phyloP scores from a whole-genome alignment of 1,284 basidiomycete genomes.

The Leccinum pachyderme region DNA sequence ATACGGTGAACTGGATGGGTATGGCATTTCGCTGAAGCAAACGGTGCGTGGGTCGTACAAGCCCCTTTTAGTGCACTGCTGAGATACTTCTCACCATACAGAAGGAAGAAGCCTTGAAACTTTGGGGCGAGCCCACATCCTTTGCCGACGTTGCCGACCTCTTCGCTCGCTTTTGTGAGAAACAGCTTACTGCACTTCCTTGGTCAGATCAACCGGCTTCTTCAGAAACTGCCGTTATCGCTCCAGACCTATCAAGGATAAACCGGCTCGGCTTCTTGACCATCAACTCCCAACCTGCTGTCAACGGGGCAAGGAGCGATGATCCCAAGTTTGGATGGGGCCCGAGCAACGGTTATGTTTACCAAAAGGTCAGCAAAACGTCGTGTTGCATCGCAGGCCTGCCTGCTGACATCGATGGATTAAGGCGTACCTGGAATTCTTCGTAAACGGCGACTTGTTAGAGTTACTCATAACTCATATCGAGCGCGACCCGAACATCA shows the following conservation, averaged over 20 bases:
- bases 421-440: constrained; percentile 97
- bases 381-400: neutral
- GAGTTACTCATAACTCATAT: constrained; percentile 80
- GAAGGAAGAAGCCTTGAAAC: constrained; percentile 80
- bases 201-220: constrained; percentile 94
- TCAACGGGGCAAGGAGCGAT: constrained; percentile 87
- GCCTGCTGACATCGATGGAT: neutral
- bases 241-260: constrained; percentile 76
- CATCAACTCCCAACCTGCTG: constrained; percentile 98
- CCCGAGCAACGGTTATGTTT: constrained; percentile 91
- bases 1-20: constrained; percentile 96
- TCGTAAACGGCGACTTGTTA: constrained; percentile 76
- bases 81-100: constrained; percentile 31
- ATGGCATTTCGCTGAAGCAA: constrained; percentile 85
- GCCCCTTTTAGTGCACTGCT: neutral
- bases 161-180: constrained; percentile 80
- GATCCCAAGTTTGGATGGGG: constrained; percentile 94
- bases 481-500: constrained; percentile 87
- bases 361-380: constrained; percentile 78
- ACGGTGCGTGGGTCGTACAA: constrained; percentile 47
- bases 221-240: constrained; percentile 84
- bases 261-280: constrained; percentile 93
- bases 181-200: constrained; percentile 75
- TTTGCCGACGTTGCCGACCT: constrained; percentile 67
- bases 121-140: constrained; percentile 85